Percentiles rank a stretch among this genome's conserved stretches.
Evolutionary conservation across 2,329 filamentous ascomycete species (phyloP).

Genomic region (Elsinoe necatrix): DNA sequence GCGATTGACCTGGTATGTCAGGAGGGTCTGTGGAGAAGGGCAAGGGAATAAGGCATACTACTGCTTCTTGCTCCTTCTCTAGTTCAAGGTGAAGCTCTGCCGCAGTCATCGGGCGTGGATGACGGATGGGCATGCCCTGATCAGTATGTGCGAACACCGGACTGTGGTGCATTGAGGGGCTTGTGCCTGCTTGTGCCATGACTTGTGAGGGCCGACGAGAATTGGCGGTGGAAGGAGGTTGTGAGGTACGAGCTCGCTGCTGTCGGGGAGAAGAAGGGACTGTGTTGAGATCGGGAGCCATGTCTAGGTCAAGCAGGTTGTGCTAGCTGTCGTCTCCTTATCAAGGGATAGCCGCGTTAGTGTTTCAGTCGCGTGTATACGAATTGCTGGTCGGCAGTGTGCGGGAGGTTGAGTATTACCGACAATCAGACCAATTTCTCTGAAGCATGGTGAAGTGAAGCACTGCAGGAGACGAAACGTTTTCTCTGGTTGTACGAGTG

Average conservation of each 20-base stretch:
- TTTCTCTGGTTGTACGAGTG: not conserved
- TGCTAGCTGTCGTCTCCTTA: not conserved
- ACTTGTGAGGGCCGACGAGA: conserved; percentile 41
- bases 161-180: conserved; percentile 13
- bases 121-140: conserved; percentile 55
- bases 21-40: not conserved
- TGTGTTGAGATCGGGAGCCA: conserved; percentile 44
- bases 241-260: conserved; percentile 28
- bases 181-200: conserved; percentile 20
- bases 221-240: conserved; percentile 31
- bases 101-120: conserved; percentile 78
- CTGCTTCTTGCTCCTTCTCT: conserved; percentile 91
- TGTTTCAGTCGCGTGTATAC: not conserved
- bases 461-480: not conserved
- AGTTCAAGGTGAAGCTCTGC: conserved; percentile 82
- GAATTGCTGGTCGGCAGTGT: not conserved
- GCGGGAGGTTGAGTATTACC: not conserved
- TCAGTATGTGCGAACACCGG: conserved; percentile 3
- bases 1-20: conserved; percentile 66
- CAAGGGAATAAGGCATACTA: conserved; percentile 50
- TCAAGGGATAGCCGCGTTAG: not conserved
- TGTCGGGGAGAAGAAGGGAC: conserved; percentile 33
- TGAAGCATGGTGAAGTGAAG: not conserved
- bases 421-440: not conserved
- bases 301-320: conserved; percentile 21